phyloP scores from a whole-genome alignment of 768 basidiomycete species.

The Termitomyces sp. region DNA sequence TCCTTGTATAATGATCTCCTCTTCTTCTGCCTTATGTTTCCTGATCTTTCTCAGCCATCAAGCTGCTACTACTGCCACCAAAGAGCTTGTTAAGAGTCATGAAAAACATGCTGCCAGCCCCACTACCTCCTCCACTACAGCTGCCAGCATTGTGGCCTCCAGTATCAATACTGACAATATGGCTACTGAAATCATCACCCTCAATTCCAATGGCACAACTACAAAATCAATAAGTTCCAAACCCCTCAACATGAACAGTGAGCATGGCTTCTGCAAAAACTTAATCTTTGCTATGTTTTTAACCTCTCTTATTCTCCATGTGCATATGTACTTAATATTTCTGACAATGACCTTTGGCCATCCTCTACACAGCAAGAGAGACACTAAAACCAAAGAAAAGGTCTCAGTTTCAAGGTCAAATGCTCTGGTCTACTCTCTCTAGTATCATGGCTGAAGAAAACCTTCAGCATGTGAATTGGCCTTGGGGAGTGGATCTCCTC shows the following conservation, averaged over 20 bases:
- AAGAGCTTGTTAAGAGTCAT: not conserved
- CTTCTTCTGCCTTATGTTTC: not conserved
- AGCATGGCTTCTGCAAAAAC: not conserved
- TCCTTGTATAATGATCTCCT: not conserved
- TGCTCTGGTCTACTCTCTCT: not conserved
- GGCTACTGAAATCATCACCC: not conserved
- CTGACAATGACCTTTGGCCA: not conserved
- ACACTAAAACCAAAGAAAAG: not conserved
- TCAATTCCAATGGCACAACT: not conserved
- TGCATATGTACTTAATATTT: not conserved
- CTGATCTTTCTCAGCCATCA: not conserved
- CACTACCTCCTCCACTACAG: not conserved
- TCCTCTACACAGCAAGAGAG: not conserved
- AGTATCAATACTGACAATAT: no score
- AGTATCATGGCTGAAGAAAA: not conserved
- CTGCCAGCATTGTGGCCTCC: not conserved
- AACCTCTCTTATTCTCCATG: not conserved
- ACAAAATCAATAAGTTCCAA: not conserved
- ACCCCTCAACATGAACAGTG: not conserved
- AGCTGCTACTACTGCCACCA: not conserved
- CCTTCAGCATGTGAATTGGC: not conserved
- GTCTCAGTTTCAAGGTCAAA: not conserved
- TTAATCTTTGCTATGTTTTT: not conserved
- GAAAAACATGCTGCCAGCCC: not conserved
- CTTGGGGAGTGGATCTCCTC: not conserved